Base-by-base conservation (phyloP, 352 stramenopile species). In the Globisporangium takayamanum region DNA sequence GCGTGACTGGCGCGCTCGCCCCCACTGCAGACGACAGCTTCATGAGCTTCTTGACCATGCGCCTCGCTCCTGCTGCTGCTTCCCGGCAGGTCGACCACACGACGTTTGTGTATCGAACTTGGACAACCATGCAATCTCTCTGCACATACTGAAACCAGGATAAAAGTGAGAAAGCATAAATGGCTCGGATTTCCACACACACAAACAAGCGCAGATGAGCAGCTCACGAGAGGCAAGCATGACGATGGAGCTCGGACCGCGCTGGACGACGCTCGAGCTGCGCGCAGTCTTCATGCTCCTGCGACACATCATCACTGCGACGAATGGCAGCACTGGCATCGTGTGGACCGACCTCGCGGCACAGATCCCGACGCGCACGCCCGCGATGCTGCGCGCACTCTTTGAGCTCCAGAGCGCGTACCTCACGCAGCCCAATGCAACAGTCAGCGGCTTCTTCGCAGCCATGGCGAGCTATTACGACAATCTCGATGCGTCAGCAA, bases 381-480 rank as follows among this genome's bases (percentile, higher is more conserved):
- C 63, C 46, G 68, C 70, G 22, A 89, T 89, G 80, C 68, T 89
- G 59, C 75, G 79, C 55, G 69, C 68, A 12, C 54, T 91, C 33
- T 86, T 77, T 53, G 74, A 85, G 37, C 85, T 81, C 72, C 79
- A 91, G 47, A 69, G 80, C 61, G 70, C 74, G 33, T 91, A 91
- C 42, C 48, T 93, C 55, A 84, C 80, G 48, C 69, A 87, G 18
- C 57, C 77, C 2, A 75, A 89, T 51, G 78, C 83, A 1, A 88
- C 83, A 25, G 75, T 70, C 52, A 80, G 91, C 28, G 83, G 76
- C 39, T 85, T 93, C 52, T 87, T 74, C 55, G 70, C 80, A 18
- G 82, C 88, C 52, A 78, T 89, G 69, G 76, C 61, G 62, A 74
- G 88, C 57, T 73, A 88, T 28, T 89, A 91, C 69, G 74, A 80